Evolutionary conservation across 257 asterid species (phyloP).

Genomic region (Paulownia fortunei): DNA sequence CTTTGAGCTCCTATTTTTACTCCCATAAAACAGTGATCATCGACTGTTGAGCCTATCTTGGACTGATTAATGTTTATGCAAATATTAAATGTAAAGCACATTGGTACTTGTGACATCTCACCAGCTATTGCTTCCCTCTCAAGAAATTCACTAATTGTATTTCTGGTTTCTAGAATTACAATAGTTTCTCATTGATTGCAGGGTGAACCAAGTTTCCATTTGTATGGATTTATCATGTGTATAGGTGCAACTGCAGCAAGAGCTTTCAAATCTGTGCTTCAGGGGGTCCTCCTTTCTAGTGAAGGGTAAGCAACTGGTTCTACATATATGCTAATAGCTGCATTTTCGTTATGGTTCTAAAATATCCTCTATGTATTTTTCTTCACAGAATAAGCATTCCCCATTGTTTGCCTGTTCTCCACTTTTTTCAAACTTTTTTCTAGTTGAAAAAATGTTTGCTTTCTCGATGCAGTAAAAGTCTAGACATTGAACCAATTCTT

Average conservation of each 20-base stretch:
- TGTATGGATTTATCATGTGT: constrained; percentile 92
- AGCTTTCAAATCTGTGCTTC: constrained; percentile 98
- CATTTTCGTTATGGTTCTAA: neutral
- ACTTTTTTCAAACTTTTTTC: too few species aligned
- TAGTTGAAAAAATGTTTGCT: too few species aligned
- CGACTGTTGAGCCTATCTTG: too few species aligned
- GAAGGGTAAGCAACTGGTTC: constrained; percentile 66
- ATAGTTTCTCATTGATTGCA: constrained; percentile 41
- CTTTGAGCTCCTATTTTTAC: too few species aligned
- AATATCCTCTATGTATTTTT: too few species aligned
- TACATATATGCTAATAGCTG: neutral
- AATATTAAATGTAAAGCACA: too few species aligned
- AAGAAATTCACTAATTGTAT: neutral
- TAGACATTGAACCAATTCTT: too few species aligned
- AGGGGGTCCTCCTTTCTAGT: constrained; percentile 86
- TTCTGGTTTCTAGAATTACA: constrained; percentile 22
- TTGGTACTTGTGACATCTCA: neutral
- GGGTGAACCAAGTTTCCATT: constrained; percentile 96
- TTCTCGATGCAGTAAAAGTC: too few species aligned
- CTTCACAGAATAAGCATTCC: too few species aligned
- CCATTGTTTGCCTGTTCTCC: too few species aligned
- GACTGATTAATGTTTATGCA: too few species aligned
- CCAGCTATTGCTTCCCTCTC: neutral
- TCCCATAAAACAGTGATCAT: too few species aligned
- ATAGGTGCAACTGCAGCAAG: constrained; percentile 95